A percentile compares a stretch with the other conserved stretches of the same genome.
These are phyloP conservation scores for Aspergillus ustus DNA, from an alignment of 2,329 filamentous ascomycete genomes.

Conservation along the genomic window DNA sequence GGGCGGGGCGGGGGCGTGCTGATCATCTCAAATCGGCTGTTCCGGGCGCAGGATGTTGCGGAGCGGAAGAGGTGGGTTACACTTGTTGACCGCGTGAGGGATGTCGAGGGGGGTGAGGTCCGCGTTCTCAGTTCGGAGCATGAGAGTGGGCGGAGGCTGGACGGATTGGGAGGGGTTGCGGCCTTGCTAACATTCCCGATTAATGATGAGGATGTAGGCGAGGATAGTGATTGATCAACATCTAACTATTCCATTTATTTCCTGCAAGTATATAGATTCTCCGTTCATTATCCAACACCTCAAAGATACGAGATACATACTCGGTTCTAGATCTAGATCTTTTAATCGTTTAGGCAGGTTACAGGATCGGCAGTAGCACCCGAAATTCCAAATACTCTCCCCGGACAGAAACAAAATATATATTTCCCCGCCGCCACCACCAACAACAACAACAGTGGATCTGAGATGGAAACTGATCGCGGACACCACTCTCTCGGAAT, in stretches of 20 bases:
- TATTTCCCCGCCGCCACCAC: background rate
- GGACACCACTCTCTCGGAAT: background rate
- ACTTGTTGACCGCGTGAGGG: slow-evolving; percentile 85
- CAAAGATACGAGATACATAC: background rate
- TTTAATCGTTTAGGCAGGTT: background rate
- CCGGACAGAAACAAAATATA: background rate
- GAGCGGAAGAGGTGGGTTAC: slow-evolving; percentile 79
- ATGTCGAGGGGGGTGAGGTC: slow-evolving; percentile 80
- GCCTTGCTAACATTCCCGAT: slow-evolving; percentile 90
- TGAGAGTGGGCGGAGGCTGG: slow-evolving; percentile 85
- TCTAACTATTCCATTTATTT: background rate
- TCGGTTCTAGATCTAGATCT: background rate
- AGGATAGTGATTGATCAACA: slow-evolving; percentile 28
- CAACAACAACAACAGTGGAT: background rate
- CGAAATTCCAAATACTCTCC: background rate
- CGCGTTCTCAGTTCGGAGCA: slow-evolving; percentile 90
- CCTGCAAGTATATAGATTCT: background rate
- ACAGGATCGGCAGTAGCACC: background rate
- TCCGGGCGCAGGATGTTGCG: slow-evolving; percentile 78
- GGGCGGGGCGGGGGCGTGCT: slow-evolving; percentile 83
- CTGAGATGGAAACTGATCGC: background rate
- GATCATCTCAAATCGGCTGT: slow-evolving; percentile 84
- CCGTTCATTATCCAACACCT: background rate
- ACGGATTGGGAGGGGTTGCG: slow-evolving; percentile 83
- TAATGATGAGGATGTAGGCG: slow-evolving; percentile 67